Base-by-base conservation (phyloP, 2,329 filamentous ascomycete species). In the Colletotrichum salicis region DNA sequence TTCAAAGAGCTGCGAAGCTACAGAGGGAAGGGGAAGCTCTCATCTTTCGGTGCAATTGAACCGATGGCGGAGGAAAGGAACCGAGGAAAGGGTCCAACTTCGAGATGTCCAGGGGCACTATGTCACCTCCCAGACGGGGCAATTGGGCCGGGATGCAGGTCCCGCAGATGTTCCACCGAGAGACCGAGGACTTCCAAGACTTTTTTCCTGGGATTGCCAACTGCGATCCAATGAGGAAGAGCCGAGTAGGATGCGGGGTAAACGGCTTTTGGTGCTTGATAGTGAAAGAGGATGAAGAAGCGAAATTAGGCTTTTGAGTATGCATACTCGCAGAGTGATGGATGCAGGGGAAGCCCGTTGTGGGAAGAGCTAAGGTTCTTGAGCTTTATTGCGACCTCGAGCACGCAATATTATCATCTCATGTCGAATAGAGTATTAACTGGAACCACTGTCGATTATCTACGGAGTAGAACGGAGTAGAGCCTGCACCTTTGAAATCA, bases 121-220 rank as follows among this genome's bases (percentile, higher is more conserved):
- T 52, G n/a, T 55, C 64, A 58, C 69, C 64, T 71, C 58, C 64
- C 58, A 29, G 64, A 64, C 69, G 64, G 69, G 58, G 64, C 22
- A 71, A 71, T 71, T 71, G 27, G 27, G 27, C 69, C 69, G 64
- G 69, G 56, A 60, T 37, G 52, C 68, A 71, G 58, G 69, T 69
- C 58, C 69, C 64, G 64, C 69, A 33, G 41, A 35, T 35, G 58
- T 59, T 71, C 27, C 64, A 68, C 69, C 69, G 69, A 71, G 37
- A 63, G 35, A 19, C 64, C 55, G 55, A 60, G 41, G 13, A 15
- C 29, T 22, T 48, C 22, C 31, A 31, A 31, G 58, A 15, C 19
- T 27, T n/a, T n/a, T 22, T 2, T 7, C 15, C 24, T 29, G 27
- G 31, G 27, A 15, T 15, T 37, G 22, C n/a, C 15, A 31, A 31